Base-by-base conservation (phyloP, 2,329 filamentous ascomycete genomes). In the Arthrobotrys pseudoclavata region DNA sequence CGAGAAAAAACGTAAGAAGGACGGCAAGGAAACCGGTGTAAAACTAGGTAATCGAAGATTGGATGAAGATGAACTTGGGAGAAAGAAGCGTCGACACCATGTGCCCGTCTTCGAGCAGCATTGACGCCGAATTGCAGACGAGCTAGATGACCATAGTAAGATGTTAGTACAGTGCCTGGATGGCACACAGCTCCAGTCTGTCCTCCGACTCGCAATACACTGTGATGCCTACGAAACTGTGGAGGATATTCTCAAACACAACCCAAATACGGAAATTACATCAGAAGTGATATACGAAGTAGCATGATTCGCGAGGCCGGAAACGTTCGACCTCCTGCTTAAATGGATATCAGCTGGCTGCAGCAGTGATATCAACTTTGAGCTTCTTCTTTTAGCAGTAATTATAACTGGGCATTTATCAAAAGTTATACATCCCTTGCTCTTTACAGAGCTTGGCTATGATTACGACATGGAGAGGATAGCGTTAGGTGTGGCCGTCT, bases 281-380 rank as follows among this genome's bases (percentile, higher is more conserved):
- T 7, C 7, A 0, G 9, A 29, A 15, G 9, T 57, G 10, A 13
- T 68, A 5, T 12, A 26, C 4, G 64, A 57, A 22, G 50, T 50
- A n/a, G 24, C n/a, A 18, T 57, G 50, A 34, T 68, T 34, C 18
- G 24, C 29, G 0, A 31, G 50, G 18, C 42, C 53, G 7, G 40
- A 68, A 42, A 34, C 24, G 12, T 68, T 68, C n/a, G 53, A 42
- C n/a, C 24, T 68, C n/a, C 6, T 68, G 1, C 12, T 68, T 2
- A 37, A 45, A 12, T 68, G n/a, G 20, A 42, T n/a, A 24, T 22
- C 7, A n/a, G 18, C 1, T 4, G 12, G 4, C 4, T 26, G 20
- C 7, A n/a, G 10, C 5, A 9, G 10, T 4, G 15, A 10, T 22
- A 3, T 31, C 18, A 20, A 37, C 53, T 37, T 53, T 20, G 50